These are phyloP conservation scores for Cercospora sojina DNA, from an alignment of 2,329 filamentous ascomycete genomes.

Conservation along the genomic window DNA sequence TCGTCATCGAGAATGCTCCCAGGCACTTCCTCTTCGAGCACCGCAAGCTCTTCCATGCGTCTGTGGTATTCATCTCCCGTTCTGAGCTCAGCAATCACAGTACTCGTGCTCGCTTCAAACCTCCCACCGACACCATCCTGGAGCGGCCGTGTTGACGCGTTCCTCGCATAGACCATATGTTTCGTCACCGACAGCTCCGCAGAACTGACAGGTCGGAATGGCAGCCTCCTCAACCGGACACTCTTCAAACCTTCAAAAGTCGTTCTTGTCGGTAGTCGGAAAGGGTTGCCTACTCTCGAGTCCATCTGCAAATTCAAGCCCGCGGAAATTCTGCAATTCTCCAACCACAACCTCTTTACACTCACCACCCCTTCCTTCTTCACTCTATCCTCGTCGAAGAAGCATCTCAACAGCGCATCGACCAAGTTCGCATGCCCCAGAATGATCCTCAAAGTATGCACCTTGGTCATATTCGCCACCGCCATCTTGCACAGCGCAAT, in stretches of 20 bases:
- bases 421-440: slow-evolving; percentile 47
- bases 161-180: background rate
- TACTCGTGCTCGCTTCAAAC: slow-evolving; percentile 28
- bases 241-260: slow-evolving; percentile 42
- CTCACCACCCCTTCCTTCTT: slow-evolving; percentile 34
- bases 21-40: background rate
- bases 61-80: slow-evolving; percentile 18
- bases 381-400: slow-evolving; percentile 38
- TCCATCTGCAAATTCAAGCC: slow-evolving; percentile 18
- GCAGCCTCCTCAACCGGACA: slow-evolving; percentile 44
- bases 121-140: slow-evolving; percentile 32
- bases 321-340: slow-evolving; percentile 43
- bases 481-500: slow-evolving; percentile 43
- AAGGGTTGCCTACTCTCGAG: slow-evolving; percentile 14
- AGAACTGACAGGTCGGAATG: slow-evolving; percentile 26
- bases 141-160: background rate
- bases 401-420: slow-evolving; percentile 42
- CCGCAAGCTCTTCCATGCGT: slow-evolving; percentile 16
- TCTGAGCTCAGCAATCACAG: slow-evolving; percentile 14
- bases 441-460: slow-evolving; percentile 47
- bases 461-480: slow-evolving; percentile 42
- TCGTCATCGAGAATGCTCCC: background rate
- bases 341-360: slow-evolving; percentile 47
- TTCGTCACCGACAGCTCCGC: background rate
- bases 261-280: slow-evolving; percentile 27